phyloP scores from a whole-genome alignment of 2,329 filamentous ascomycete species.

The Penicillium sp. region DNA sequence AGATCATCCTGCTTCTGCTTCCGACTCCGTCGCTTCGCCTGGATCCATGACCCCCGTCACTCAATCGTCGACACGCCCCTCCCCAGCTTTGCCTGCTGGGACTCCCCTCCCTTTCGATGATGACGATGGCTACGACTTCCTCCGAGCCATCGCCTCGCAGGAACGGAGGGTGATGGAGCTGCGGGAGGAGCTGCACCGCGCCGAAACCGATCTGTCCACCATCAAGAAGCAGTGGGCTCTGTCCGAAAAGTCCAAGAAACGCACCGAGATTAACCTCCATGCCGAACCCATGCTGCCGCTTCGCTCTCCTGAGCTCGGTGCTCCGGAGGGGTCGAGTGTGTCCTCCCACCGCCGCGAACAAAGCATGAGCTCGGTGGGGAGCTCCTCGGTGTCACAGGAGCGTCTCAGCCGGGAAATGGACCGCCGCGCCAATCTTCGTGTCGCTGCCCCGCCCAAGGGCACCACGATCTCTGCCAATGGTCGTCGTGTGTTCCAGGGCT shows the following conservation, averaged over 20 bases:
- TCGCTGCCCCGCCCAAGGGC: conserved; percentile 38
- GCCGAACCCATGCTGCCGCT: conserved; percentile 64
- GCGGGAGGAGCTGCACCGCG: conserved; percentile 82
- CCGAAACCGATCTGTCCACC: conserved; percentile 74
- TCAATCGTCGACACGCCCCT: conserved; percentile 37
- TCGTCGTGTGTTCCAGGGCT: conserved; percentile 70
- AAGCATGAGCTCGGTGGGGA: conserved; percentile 31
- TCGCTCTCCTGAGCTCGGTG: conserved; percentile 41
- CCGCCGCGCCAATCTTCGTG: conserved; percentile 70
- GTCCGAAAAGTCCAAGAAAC: conserved; percentile 77
- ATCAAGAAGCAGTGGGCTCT: conserved; percentile 84
- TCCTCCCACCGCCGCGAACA: conserved; percentile 29
- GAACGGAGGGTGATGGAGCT: conserved; percentile 90
- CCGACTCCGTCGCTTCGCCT: conserved; percentile 33
- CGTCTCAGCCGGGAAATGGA: conserved; percentile 66
- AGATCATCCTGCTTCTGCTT: conserved; percentile 24
- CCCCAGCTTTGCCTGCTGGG: conserved; percentile 33
- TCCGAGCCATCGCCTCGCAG: conserved; percentile 89
- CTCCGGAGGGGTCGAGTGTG: conserved; percentile 12
- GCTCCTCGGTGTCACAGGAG: conserved; percentile 34
- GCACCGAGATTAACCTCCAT: conserved; percentile 65
- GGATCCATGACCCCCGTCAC: conserved; percentile 38
- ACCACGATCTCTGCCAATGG: conserved; percentile 42
- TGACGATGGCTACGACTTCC: conserved; percentile 68
- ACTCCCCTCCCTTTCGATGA: conserved; percentile 34